Evolutionary conservation across 202 grass and related monocot genomes (phyloP).

Genomic region (Bolboschoenoplectus hybrid): DNA sequence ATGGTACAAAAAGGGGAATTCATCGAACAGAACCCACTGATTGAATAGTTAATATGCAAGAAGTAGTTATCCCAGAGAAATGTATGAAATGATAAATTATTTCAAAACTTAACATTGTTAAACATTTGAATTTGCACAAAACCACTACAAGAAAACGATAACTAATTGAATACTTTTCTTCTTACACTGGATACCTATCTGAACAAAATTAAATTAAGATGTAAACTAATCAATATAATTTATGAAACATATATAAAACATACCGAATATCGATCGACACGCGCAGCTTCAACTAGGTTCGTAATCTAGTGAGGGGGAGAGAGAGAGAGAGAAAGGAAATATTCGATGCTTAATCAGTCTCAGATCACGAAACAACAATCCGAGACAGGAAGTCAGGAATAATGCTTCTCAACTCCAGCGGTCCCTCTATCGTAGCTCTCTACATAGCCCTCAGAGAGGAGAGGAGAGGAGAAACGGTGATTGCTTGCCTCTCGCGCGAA

Average conservation of each 20-base stretch:
- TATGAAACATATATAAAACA: slow-evolving; percentile 22
- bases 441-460: background rate
- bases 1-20: background rate
- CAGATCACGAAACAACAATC: slow-evolving; percentile 21
- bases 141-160: background rate
- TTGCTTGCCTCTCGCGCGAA: slow-evolving; percentile 36
- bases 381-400: background rate
- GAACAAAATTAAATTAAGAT: background rate
- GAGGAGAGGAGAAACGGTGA: background rate
- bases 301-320: background rate
- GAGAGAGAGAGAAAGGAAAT: background rate
- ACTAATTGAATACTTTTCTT: background rate
- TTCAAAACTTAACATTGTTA: background rate
- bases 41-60: background rate
- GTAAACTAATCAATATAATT: background rate
- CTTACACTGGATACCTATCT: background rate
- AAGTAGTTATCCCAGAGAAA: background rate
- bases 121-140: background rate
- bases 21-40: background rate
- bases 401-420: slow-evolving; percentile 1
- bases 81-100: background rate
- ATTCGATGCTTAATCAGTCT: background rate
- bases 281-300: slow-evolving; percentile 14
- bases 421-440: background rate
- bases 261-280: slow-evolving; percentile 7